Conservation (phyloP, 192 early-diverging fungal genomes). For the Dispira parvispora region DNA sequence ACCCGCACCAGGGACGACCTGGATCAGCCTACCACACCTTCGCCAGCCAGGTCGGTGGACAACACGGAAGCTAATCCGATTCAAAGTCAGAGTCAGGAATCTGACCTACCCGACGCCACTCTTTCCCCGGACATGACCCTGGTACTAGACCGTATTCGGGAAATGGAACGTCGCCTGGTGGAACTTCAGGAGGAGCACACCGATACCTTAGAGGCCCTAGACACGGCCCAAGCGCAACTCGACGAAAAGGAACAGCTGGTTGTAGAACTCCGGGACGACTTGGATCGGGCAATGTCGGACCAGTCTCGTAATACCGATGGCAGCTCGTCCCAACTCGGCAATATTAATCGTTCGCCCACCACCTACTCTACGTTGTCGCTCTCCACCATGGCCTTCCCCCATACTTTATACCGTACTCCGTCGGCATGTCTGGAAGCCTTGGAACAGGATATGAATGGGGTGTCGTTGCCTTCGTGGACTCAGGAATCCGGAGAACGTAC, state of each 20-base stretch:
- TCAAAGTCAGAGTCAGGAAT: too few relatives aligned
- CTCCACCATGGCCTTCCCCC: background rate
- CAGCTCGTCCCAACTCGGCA: background rate
- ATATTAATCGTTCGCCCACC: background rate
- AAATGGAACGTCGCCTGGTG: slow-evolving; percentile 3
- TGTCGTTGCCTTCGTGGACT: slow-evolving; percentile 7
- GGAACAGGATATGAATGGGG: background rate
- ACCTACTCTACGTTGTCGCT: background rate
- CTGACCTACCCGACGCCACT: too few relatives aligned
- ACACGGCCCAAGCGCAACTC: background rate
- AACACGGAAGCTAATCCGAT: too few relatives aligned
- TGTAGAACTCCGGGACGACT: slow-evolving; percentile 3
- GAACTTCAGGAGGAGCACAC: background rate
- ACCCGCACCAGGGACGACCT: background rate
- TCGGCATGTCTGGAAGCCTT: background rate
- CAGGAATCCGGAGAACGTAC: background rate
- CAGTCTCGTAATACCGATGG: background rate
- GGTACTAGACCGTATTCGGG: slow-evolving; percentile 2
- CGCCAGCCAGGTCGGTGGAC: too few relatives aligned
- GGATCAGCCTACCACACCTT: background rate
- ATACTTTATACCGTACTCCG: background rate
- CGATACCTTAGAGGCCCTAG: background rate
- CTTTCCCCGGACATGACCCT: too few relatives aligned
- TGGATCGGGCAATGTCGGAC: background rate
- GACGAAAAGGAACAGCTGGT: slow-evolving; percentile 5